Base-by-base conservation (phyloP, 2,329 filamentous ascomycete genomes). In the Cladosporium sp. region DNA sequence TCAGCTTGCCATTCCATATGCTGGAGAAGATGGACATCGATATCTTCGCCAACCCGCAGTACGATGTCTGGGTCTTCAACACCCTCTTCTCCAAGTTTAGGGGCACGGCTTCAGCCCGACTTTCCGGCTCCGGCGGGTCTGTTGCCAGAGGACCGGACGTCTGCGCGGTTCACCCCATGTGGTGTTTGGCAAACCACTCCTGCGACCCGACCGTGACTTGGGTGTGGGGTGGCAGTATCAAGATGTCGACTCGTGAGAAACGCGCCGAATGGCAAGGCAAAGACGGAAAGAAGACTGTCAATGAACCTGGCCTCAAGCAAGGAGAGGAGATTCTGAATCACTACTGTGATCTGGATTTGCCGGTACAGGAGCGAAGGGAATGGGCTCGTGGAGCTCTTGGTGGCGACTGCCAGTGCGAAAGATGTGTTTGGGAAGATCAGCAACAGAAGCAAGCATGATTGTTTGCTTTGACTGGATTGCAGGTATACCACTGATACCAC, bases 161-260 rank as follows among this genome's bases (percentile, higher is more conserved):
- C 4, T 89, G 88, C 22, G 92, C 92, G 22, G 91, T 97, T 22
- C 91, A 97, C 70, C 90, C 92, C 2, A 82, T 95, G 59, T 98
- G 93, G 90, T 97, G 91, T 69, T 76, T 97, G 25, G 91, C 92
- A 22, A 98, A 98, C 63, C 93, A 98, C 67, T 89, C 90, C 66
- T 98, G 93, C 69, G 84, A 95, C 64, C 93, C 93, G 7, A 96
- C 95, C 67, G 90, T 97, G 33, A 80, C 80, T 3, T 98, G 93
- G 93, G 88, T 95, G 62, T 96, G 91, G 88, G 83, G 85, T 22
- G 87, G 86, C 1, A 78, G 78, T 46, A 91, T 93, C 78, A 78
- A 80, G 30, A 80, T 93, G 53, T 81, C 75, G 74, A 80, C 81
- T 2, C 73, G 83, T 41, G 73, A 82, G 54, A 71, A 77, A 55